Conservation (phyloP, 768 basidiomycete genomes). For the Mycena galericulata region DNA sequence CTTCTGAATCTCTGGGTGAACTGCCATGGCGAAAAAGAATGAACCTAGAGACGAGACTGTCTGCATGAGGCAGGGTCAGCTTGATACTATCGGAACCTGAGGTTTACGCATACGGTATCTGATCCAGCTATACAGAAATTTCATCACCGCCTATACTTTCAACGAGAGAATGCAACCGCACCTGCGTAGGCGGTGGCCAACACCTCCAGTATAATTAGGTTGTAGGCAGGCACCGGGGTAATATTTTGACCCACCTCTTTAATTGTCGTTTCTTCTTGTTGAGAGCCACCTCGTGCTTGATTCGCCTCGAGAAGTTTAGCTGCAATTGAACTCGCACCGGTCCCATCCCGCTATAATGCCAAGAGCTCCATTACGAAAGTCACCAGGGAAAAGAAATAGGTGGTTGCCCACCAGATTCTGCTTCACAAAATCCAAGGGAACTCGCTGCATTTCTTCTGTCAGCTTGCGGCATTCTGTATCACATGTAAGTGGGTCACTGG, state of each 20-base stretch:
- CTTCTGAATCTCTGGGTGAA: constrained; percentile 40
- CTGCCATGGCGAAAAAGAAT: constrained; percentile 43
- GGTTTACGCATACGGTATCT: constrained; percentile 34
- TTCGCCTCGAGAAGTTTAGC: constrained; percentile 22
- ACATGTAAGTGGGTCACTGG: neutral
- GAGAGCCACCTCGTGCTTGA: neutral
- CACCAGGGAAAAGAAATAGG: neutral
- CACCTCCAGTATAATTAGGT: no score
- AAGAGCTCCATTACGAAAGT: neutral
- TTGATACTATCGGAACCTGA: neutral
- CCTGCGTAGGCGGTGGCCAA: constrained; percentile 47
- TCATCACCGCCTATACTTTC: neutral
- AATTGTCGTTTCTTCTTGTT: constrained; percentile 35
- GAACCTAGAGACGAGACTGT: constrained; percentile 38
- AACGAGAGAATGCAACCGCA: constrained; percentile 15
- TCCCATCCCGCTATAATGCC: constrained; percentile 3
- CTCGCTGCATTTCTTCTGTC: constrained; percentile 18
- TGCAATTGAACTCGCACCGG: constrained; percentile 18
- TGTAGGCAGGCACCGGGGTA: no score
- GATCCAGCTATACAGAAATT: constrained; percentile 24
- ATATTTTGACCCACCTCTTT: constrained; percentile 46
- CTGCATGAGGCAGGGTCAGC: constrained; percentile 27
- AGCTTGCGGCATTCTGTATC: constrained; percentile 19
- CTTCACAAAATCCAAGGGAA: constrained; percentile 19
- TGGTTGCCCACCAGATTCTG: constrained; percentile 17